These are phyloP conservation scores for Aspergillus glaucus DNA, from an alignment of 2,329 filamentous ascomycete genomes.

Conservation along the genomic window DNA sequence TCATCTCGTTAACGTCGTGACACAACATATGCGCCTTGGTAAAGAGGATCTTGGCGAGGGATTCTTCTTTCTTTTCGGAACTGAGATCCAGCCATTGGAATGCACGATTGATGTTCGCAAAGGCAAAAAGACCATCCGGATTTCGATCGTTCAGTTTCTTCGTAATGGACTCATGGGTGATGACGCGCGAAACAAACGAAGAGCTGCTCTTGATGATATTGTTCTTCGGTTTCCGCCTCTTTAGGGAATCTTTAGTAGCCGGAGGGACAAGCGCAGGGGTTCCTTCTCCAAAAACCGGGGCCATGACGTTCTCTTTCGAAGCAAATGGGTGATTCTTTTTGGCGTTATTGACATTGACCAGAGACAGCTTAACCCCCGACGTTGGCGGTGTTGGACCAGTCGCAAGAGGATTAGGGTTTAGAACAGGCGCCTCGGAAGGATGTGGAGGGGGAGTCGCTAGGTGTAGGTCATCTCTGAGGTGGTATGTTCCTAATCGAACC, in stretches of 20 bases:
- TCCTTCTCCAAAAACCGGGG: conserved; percentile 75
- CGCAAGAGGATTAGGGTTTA: conserved; percentile 85
- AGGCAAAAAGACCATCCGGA: conserved; percentile 74
- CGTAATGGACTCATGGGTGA: conserved; percentile 72
- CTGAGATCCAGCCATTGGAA: conserved; percentile 94
- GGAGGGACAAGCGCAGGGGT: conserved; percentile 65
- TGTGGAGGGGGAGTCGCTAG: conserved; percentile 92
- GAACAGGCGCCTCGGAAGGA: conserved; percentile 80
- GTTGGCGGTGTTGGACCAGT: conserved; percentile 80
- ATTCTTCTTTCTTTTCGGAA: conserved; percentile 65
- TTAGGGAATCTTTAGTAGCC: conserved; percentile 60
- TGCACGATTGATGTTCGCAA: conserved; percentile 91
- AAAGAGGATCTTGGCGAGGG: conserved; percentile 91
- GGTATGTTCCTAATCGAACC: conserved; percentile 66
- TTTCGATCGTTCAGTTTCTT: conserved; percentile 76
- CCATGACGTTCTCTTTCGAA: conserved; percentile 36
- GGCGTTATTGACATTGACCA: conserved; percentile 65
- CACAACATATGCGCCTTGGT: conserved; percentile 93
- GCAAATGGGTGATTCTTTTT: conserved; percentile 44
- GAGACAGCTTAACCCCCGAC: conserved; percentile 74
- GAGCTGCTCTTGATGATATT: conserved; percentile 98
- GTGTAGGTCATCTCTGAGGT: conserved; percentile 82
- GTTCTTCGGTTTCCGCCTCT: conserved; percentile 91
- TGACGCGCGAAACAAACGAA: conserved; percentile 94
- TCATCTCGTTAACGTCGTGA: conserved; percentile 82